phyloP scores from a whole-genome alignment of 441 rosid species.

The Isatis lusitanica region DNA sequence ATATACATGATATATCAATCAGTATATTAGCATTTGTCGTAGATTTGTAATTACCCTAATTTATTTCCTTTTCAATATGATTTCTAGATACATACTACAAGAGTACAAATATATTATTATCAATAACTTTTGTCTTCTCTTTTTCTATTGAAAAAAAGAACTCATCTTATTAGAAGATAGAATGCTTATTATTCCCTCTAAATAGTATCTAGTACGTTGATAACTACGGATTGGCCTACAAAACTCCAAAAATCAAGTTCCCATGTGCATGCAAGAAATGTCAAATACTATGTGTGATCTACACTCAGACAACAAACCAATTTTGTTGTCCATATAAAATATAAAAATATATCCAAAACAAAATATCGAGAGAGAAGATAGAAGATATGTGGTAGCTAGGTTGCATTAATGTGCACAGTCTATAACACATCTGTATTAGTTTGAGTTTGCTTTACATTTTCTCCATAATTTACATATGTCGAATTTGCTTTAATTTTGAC shows the following conservation, averaged over 20 bases:
- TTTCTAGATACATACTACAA: too few species aligned
- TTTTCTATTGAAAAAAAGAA: not conserved
- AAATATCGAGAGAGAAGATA: not conserved
- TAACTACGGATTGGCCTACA: not conserved
- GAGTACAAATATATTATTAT: not conserved
- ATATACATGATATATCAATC: too few species aligned
- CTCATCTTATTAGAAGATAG: not conserved
- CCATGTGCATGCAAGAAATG: constrained; percentile 17
- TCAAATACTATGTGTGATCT: constrained; percentile 7
- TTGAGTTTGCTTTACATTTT: constrained; percentile 1
- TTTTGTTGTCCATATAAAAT: constrained; percentile 21
- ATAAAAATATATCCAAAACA: not conserved
- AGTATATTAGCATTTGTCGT: not conserved
- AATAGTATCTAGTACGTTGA: not conserved
- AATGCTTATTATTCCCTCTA: not conserved
- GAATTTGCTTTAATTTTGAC: not conserved
- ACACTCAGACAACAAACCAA: constrained; percentile 6
- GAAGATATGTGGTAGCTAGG: not conserved
- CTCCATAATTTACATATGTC: not conserved
- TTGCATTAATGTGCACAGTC: constrained; percentile 10
- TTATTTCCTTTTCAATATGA: not conserved
- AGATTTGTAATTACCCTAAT: not conserved
- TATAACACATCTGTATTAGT: not conserved
- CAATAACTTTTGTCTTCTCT: not conserved
- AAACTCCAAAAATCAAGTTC: constrained; percentile 24